Evolutionary conservation across 2,329 filamentous ascomycete species (phyloP).

Genomic region (Ophiostoma tasmaniense): DNA sequence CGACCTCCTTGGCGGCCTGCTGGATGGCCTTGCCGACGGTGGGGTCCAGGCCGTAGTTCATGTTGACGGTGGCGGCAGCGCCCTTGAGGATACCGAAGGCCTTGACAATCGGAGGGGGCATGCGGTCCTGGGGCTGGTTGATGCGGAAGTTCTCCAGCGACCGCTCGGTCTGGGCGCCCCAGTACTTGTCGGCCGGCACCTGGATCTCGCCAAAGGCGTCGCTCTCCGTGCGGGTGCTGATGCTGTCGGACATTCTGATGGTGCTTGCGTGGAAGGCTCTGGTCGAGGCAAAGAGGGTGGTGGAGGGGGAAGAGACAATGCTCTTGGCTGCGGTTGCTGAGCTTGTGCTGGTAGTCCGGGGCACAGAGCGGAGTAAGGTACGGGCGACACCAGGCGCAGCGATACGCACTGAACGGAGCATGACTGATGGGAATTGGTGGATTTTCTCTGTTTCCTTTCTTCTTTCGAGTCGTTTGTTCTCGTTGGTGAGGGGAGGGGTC

Average conservation of each 20-base stretch:
- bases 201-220: conserved; percentile 98
- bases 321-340: conserved; percentile 6
- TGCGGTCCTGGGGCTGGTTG: conserved; percentile 98
- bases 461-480: conserved; percentile 9
- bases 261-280: conserved; percentile 18
- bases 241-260: conserved; percentile 24
- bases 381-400: conserved; percentile 13
- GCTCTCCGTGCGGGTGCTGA: conserved; percentile 67
- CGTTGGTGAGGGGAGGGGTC: conserved; percentile 8
- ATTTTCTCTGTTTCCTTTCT: neutral
- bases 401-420: conserved; percentile 19
- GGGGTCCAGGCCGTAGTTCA: conserved; percentile 85
- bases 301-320: conserved; percentile 2
- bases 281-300: conserved; percentile 1
- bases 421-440: conserved; percentile 8
- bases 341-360: conserved; percentile 14
- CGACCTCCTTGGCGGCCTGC: conserved; percentile 88
- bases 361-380: conserved; percentile 13
- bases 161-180: conserved; percentile 95
- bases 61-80: conserved; percentile 90
- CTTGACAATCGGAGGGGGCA: conserved; percentile 85
- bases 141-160: conserved; percentile 97
- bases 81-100: conserved; percentile 98
- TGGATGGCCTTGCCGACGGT: conserved; percentile 89
- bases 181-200: conserved; percentile 89